Conservation (phyloP, 192 early-diverging fungal genomes). For the Chytriomyces hyalinus region DNA sequence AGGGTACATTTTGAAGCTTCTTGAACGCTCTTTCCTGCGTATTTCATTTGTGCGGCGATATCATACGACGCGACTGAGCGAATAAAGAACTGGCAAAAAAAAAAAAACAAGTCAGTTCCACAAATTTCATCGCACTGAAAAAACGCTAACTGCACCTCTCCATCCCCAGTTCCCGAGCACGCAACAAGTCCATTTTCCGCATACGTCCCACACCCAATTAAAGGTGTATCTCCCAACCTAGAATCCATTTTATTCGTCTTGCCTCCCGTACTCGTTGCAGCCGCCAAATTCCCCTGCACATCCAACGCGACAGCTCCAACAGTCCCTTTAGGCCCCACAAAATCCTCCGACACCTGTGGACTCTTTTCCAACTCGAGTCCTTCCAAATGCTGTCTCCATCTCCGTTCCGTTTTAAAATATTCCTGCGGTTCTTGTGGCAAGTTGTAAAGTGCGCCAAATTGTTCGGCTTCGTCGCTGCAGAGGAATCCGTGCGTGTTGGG, state of each 20-base stretch:
- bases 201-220: slow-evolving; percentile 55
- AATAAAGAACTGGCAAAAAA: slow-evolving; percentile 46
- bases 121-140: too few relatives aligned
- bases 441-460: slow-evolving; percentile 40
- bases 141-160: slow-evolving; percentile 35
- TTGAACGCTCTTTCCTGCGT: slow-evolving; percentile 40
- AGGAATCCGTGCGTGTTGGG: slow-evolving; percentile 50
- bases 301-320: slow-evolving; percentile 57
- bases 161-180: slow-evolving; percentile 54
- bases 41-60: slow-evolving; percentile 51
- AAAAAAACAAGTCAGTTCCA: slow-evolving; percentile 19
- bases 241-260: slow-evolving; percentile 51
- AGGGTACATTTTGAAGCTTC: slow-evolving; percentile 43
- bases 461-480: slow-evolving; percentile 43
- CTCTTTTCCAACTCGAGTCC: background rate
- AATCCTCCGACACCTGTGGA: slow-evolving; percentile 8
- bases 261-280: slow-evolving; percentile 55
- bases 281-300: slow-evolving; percentile 47
- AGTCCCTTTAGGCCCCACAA: slow-evolving; percentile 44
- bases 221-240: slow-evolving; percentile 56
- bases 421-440: slow-evolving; percentile 49
- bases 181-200: slow-evolving; percentile 53
- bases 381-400: slow-evolving; percentile 54
- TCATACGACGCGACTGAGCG: slow-evolving; percentile 46
- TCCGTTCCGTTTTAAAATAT: slow-evolving; percentile 46